A percentile compares a stretch with the other conserved stretches of the same genome.
These are phyloP conservation scores for Polyrhizophydium stewartii DNA, from an alignment of 371 early-diverging fungal species.

Conservation along the genomic window DNA sequence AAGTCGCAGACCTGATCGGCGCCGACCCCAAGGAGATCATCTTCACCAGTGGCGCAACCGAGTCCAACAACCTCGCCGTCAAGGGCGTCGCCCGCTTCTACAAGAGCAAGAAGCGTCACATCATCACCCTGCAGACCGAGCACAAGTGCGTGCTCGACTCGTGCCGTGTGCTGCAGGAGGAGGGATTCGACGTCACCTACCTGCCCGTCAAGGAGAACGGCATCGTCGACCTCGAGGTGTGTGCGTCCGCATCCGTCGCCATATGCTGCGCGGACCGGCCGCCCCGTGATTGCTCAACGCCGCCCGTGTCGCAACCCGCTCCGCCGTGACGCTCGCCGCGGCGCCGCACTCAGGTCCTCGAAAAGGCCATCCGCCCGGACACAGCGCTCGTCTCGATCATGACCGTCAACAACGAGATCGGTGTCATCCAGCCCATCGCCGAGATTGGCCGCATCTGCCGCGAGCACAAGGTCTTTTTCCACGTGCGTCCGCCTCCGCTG, in stretches of 20 bases:
- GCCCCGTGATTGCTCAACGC: too few species aligned
- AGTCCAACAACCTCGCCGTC: constrained; percentile 95
- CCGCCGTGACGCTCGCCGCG: too few species aligned
- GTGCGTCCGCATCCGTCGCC: background rate
- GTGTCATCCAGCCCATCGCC: constrained; percentile 94
- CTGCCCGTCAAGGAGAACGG: constrained; percentile 91
- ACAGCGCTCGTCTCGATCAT: constrained; percentile 96
- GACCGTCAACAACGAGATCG: constrained; percentile 99
- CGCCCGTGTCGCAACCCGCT: too few species aligned
- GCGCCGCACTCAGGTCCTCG: constrained; percentile 52
- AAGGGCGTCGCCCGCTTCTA: constrained; percentile 98
- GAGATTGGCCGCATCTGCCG: constrained; percentile 92
- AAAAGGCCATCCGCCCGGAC: constrained; percentile 84
- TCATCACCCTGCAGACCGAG: constrained; percentile 98
- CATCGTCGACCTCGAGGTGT: constrained; percentile 58
- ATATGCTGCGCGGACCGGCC: too few species aligned
- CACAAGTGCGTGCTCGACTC: constrained; percentile 99
- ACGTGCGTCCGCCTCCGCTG: constrained; percentile 17
- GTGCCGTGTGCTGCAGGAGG: constrained; percentile 95
- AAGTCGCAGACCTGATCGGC: constrained; percentile 90
- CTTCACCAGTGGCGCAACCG: constrained; percentile 99
- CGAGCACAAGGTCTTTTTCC: constrained; percentile 87
- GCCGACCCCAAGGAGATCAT: constrained; percentile 98
- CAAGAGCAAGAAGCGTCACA: constrained; percentile 92
- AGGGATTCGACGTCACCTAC: constrained; percentile 98